These are phyloP conservation scores for Neurospora sp. DNA, from an alignment of 495 filamentous ascomycete genomes.

Conservation along the genomic window DNA sequence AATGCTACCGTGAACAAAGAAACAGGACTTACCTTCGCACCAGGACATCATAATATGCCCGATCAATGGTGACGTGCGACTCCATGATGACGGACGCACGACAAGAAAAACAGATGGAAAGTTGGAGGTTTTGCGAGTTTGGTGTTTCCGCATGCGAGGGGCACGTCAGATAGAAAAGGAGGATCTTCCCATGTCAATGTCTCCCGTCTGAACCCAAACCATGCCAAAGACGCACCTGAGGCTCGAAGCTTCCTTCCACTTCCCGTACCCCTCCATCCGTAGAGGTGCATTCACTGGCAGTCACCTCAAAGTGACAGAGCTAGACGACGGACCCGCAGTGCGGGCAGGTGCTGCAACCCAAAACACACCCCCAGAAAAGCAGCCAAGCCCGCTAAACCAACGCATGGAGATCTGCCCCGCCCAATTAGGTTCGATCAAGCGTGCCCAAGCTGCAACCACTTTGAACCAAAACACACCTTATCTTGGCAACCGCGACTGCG, in stretches of 20 bases:
- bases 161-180: not conserved
- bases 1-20: not conserved
- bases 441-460: not conserved
- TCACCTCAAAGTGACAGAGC: not conserved
- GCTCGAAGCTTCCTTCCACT: not conserved
- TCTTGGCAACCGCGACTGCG: not conserved
- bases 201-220: not conserved
- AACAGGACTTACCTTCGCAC: constrained; percentile 36
- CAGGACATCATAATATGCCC: constrained; percentile 42
- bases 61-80: constrained; percentile 37
- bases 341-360: not conserved
- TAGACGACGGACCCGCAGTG: not conserved
- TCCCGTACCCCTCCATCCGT: not conserved
- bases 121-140: not conserved
- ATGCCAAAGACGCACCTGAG: not conserved
- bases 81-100: constrained; percentile 10
- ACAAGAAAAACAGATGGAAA: not conserved
- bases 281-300: not conserved
- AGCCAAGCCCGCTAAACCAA: not conserved
- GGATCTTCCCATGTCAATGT: not conserved
- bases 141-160: not conserved
- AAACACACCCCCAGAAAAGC: not conserved
- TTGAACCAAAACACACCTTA: not conserved
- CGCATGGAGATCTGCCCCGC: not conserved
- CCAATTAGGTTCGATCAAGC: not conserved